Percentiles rank a stretch among this genome's conserved stretches.
Evolutionary conservation across 2,329 filamentous ascomycete species (phyloP).

Genomic region (Trichoderma citrinoviride): DNA sequence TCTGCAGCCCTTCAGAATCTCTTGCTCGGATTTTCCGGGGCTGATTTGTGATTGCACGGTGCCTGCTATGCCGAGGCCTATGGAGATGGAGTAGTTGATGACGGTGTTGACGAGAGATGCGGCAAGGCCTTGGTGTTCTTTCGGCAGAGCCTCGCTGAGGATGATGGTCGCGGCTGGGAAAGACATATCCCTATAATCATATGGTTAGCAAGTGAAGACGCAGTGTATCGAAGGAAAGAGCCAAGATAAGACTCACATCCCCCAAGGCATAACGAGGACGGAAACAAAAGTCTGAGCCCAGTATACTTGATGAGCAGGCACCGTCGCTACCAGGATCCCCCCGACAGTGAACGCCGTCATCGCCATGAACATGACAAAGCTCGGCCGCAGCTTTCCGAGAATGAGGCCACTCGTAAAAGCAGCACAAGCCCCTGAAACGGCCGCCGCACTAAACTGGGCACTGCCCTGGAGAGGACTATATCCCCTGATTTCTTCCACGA

Average conservation of each 20-base stretch:
- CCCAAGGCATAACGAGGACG: conserved; percentile 16
- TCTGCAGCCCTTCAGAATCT: conserved; percentile 26
- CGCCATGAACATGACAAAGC: conserved; percentile 41
- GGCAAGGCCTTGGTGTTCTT: conserved; percentile 42
- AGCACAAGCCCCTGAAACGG: conserved; percentile 42
- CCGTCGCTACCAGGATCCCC: conserved; percentile 40
- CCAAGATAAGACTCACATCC: conserved; percentile 2
- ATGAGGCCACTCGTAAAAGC: conserved; percentile 41
- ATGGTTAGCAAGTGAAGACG: conserved; percentile 23
- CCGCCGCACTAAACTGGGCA: conserved; percentile 34
- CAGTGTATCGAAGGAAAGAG: neutral
- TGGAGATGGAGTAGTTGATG: conserved; percentile 62
- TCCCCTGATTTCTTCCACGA: conserved; percentile 41
- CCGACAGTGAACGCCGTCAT: conserved; percentile 42
- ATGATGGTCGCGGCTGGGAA: conserved; percentile 59
- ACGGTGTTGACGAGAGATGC: conserved; percentile 56
- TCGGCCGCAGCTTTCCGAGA: conserved; percentile 29
- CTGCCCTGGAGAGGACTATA: conserved; percentile 40
- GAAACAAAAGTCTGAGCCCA: conserved; percentile 60
- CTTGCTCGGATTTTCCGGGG: conserved; percentile 30
- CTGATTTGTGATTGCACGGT: conserved; percentile 42
- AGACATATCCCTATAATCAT: conserved; percentile 57
- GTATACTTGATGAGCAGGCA: conserved; percentile 54
- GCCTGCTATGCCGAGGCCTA: conserved; percentile 61
- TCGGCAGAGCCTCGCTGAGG: conserved; percentile 47